Percentiles rank a stretch among this genome's conserved stretches.
These are phyloP conservation scores for Nakataea oryzae DNA, from an alignment of 2,329 filamentous ascomycete species.

Conservation along the genomic window DNA sequence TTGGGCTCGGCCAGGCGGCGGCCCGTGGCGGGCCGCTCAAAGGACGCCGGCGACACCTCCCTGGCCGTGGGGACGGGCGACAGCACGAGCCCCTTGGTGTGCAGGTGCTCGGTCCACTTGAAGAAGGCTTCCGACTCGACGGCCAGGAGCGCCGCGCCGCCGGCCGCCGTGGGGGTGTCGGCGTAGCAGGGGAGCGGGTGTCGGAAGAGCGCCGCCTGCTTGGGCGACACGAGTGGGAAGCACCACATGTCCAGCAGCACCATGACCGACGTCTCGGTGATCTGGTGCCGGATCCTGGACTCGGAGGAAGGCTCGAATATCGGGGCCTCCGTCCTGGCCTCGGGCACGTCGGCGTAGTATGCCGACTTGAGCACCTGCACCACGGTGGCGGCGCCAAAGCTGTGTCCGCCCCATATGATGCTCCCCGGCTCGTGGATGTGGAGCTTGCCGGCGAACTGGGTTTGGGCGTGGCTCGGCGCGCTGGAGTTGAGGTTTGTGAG, in stretches of 20 bases:
- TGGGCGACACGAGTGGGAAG: constrained; percentile 55
- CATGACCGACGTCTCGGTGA: constrained; percentile 55
- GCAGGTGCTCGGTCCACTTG: constrained; percentile 66
- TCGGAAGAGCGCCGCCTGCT: constrained; percentile 54
- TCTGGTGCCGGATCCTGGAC: constrained; percentile 50
- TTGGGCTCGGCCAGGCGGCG: constrained; percentile 41
- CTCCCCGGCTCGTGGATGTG: constrained; percentile 61
- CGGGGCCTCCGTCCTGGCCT: constrained; percentile 37
- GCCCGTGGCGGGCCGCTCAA: constrained; percentile 29
- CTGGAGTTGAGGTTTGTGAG: constrained; percentile 41
- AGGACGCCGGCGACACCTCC: constrained; percentile 27
- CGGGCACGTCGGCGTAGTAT: constrained; percentile 49
- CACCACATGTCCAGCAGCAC: constrained; percentile 76
- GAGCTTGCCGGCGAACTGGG: constrained; percentile 49
- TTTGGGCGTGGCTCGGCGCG: constrained; percentile 36
- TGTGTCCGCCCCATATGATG: constrained; percentile 70
- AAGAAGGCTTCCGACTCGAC: constrained; percentile 69
- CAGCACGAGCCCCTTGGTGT: constrained; percentile 55
- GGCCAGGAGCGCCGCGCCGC: constrained; percentile 52
- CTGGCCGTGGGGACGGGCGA: constrained; percentile 40
- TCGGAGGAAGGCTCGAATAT: constrained; percentile 47
- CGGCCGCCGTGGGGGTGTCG: constrained; percentile 34
- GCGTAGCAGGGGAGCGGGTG: constrained; percentile 63
- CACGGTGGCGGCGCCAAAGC: constrained; percentile 66
- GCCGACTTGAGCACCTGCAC: constrained; percentile 72